phyloP scores from a whole-genome alignment of 108 stramenopile genomes.

The Cylindrotheca fusiformis region DNA sequence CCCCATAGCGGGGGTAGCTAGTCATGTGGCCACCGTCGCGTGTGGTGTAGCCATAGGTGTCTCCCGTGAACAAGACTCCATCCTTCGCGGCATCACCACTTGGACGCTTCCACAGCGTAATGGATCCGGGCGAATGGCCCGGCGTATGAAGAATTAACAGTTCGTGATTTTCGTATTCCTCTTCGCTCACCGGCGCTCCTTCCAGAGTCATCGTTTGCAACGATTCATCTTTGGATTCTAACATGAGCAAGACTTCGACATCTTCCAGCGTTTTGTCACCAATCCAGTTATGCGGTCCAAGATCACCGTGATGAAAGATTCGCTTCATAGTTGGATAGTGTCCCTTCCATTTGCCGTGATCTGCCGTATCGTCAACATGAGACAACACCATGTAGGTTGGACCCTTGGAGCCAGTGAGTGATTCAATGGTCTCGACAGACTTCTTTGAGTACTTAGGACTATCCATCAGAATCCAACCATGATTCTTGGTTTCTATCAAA shows the following conservation, averaged over 20 bases:
- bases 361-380: constrained; percentile 78
- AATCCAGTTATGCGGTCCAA: constrained; percentile 66
- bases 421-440: constrained; percentile 39
- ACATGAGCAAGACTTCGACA: constrained; percentile 55
- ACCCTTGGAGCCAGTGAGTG: constrained; percentile 35
- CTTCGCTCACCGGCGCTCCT: constrained; percentile 28
- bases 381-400: constrained; percentile 61
- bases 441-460: constrained; percentile 44
- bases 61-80: constrained; percentile 66
- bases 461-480: constrained; percentile 57
- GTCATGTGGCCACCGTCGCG: constrained; percentile 55
- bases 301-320: constrained; percentile 67
- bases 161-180: constrained; percentile 2
- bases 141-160: constrained; percentile 65
- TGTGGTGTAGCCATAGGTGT: constrained; percentile 56
- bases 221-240: neutral
- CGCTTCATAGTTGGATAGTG: constrained; percentile 56
- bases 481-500: constrained; percentile 22
- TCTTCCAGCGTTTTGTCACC: constrained; percentile 55
- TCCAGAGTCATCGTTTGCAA: constrained; percentile 29
- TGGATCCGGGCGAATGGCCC: constrained; percentile 71
- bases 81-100: neutral
- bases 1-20: constrained; percentile 63
- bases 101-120: constrained; percentile 41
- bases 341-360: constrained; percentile 54